These are phyloP conservation scores for Rhizopogon vulgaris DNA, from an alignment of 768 basidiomycete species.

Conservation along the genomic window DNA sequence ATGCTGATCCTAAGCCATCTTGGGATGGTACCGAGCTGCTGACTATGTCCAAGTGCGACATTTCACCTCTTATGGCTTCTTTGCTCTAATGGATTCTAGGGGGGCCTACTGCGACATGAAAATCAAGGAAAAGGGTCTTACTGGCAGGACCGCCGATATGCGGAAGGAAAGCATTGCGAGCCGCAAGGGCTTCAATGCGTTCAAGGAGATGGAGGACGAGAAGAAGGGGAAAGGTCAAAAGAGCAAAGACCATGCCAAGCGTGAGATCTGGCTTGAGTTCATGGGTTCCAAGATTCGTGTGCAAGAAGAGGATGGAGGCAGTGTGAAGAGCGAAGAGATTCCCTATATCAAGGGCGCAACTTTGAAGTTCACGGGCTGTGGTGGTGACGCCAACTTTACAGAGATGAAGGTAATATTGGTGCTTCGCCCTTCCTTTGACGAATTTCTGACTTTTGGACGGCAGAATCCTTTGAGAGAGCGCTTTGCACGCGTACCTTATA, in stretches of 20 bases:
- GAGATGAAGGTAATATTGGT: slow-evolving; percentile 42
- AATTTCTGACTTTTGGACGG: background rate
- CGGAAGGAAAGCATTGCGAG: slow-evolving; percentile 50
- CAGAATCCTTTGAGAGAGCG: slow-evolving; percentile 42
- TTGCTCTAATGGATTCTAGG: slow-evolving; percentile 30
- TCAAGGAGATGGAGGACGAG: slow-evolving; percentile 53
- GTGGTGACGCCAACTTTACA: slow-evolving; percentile 54
- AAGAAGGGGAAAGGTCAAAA: slow-evolving; percentile 26
- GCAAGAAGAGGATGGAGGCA: slow-evolving; percentile 44
- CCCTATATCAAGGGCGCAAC: slow-evolving; percentile 40
- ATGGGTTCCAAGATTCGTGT: slow-evolving; percentile 66
- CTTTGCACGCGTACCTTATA: slow-evolving; percentile 41
- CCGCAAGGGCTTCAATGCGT: slow-evolving; percentile 70
- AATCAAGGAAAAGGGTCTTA: slow-evolving; percentile 88
- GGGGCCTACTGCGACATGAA: slow-evolving; percentile 93
- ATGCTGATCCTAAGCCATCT: slow-evolving; percentile 72
- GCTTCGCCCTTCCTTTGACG: background rate
- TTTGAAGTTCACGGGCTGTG: slow-evolving; percentile 45
- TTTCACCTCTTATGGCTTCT: background rate
- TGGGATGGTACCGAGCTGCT: slow-evolving; percentile 74
- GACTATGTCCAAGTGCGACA: slow-evolving; percentile 80
- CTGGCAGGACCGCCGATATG: slow-evolving; percentile 59
- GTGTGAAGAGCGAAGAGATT: slow-evolving; percentile 37
- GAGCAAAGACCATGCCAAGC: slow-evolving; percentile 35
- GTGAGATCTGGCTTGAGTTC: slow-evolving; percentile 69